Evolutionary conservation across 2,329 filamentous ascomycete genomes (phyloP).

Genomic region (Bipolaris sorokiniana): DNA sequence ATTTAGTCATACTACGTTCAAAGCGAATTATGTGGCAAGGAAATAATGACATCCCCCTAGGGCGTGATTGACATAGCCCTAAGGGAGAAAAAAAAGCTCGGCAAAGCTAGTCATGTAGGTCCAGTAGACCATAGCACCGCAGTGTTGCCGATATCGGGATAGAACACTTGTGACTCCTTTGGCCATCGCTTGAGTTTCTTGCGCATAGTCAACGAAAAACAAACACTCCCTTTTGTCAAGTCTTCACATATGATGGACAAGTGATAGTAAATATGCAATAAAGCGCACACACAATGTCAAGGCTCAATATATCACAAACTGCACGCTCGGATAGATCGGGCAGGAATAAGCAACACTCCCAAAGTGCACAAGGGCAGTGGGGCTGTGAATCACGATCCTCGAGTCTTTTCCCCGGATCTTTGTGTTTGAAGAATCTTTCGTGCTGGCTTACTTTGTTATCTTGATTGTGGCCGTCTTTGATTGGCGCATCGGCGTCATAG

Average conservation of each 20-base stretch:
- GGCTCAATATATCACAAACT: background rate
- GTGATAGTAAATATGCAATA: background rate
- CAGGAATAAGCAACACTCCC: background rate
- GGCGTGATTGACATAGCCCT: conserved; percentile 3
- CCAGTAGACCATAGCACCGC: background rate
- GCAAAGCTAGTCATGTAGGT: background rate
- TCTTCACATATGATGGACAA: no score
- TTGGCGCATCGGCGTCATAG: conserved; percentile 6
- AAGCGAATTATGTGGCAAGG: background rate
- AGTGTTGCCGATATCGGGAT: conserved; percentile 4
- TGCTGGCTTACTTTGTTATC: conserved; percentile 2
- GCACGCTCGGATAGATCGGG: background rate
- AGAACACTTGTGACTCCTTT: conserved; percentile 1
- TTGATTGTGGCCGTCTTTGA: background rate
- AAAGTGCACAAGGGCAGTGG: conserved; percentile 4
- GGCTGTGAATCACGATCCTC: background rate
- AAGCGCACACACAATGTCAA: background rate
- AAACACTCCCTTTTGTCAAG: background rate
- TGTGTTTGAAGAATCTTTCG: conserved; percentile 4
- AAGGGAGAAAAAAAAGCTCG: conserved; percentile 1
- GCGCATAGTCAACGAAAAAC: background rate
- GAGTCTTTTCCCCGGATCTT: conserved; percentile 2
- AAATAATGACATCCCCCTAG: conserved; percentile 6
- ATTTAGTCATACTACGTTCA: background rate
- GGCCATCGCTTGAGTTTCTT: background rate